Conservation (phyloP, 352 stramenopile genomes). For the Labyrinthula sp. region DNA sequence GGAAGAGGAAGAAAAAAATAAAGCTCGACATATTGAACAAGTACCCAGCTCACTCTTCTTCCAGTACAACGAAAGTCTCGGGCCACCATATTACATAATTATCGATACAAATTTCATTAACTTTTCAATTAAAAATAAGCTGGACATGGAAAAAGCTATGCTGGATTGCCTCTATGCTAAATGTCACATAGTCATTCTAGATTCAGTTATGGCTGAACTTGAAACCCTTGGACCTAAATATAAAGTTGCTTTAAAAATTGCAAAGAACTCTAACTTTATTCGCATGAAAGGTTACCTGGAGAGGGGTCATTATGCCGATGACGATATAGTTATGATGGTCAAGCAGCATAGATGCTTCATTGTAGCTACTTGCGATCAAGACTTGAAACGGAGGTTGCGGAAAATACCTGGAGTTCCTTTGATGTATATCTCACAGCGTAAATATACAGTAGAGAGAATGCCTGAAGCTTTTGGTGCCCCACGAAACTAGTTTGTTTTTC, state of each 20-base stretch:
- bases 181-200: conserved; percentile 87
- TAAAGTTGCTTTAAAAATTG: conserved; percentile 56
- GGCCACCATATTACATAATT: conserved; percentile 90
- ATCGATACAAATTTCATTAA: conserved; percentile 99
- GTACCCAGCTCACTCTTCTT: conserved; percentile 94
- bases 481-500: too few relatives aligned
- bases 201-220: conserved; percentile 98
- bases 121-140: conserved; percentile 92
- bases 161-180: conserved; percentile 99
- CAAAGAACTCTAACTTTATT: conserved; percentile 93
- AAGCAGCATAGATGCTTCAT: conserved; percentile 85
- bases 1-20: conserved; percentile 62
- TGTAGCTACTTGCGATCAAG: conserved; percentile 96
- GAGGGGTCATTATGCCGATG: conserved; percentile 98
- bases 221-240: conserved; percentile 98
- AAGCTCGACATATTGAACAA: conserved; percentile 83
- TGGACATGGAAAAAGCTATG: conserved; percentile 95
- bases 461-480: conserved; percentile 78
- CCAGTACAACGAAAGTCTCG: conserved; percentile 95
- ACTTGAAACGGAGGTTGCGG: conserved; percentile 88
- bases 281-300: conserved; percentile 80
- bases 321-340: conserved; percentile 71
- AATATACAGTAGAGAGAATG: conserved; percentile 97
- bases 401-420: conserved; percentile 98
- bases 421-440: conserved; percentile 98